Base-by-base conservation (phyloP, 148 eudicot genomes). In the Dysphania ambrosioides region DNA sequence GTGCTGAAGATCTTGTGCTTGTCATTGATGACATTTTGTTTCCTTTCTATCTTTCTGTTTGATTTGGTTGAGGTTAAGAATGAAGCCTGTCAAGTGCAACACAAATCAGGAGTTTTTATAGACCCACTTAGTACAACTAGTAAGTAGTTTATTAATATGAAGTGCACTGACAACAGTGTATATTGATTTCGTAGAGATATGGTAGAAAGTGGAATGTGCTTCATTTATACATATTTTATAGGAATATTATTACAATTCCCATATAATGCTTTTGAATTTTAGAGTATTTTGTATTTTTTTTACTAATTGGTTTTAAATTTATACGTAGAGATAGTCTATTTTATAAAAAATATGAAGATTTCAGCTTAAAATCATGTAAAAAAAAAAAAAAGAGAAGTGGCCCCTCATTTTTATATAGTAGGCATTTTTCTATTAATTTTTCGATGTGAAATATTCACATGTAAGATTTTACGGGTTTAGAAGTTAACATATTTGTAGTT, bases 101-200 rank as follows among this genome's bases (percentile, higher is more conserved):
- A 26, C 9, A 23, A 9, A 58, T 72, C 7, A 31, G 23, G 56
- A 0, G 67, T 76, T 68, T 76, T 57, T 76, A 76, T 76, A 76
- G 79, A 26, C 41, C 27, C 24, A 53, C 23, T 53, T 53, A n/a
- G 21, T 53, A 6, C 58, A 19, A 53, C 21, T 53, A n/a, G 58
- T 30, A 15, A 31, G n/a, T 70, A 36, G 4, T 47, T 61, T 40
- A 47, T 13, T 16, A 44, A 15, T 42, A 16, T 40, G 34, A 29
- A 47, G 1, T 1, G 80, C 80, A 77, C 75, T 63, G 64, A 61
- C 79, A 68, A 76, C 49, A 77, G 79, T 60, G 18, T n/a, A n/a
- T 11, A 16, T 2, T 51, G 15, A n/a, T 29, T 35, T 58, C 35
- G 4, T 35, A 2, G 4, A 56, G 31, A 56, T 67, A 67, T 42